Evolutionary conservation across 495 filamentous ascomycete genomes (phyloP), one percentile per base, ranked within the genome.

Genomic region (Lasiosphaeria hispida): DNA sequence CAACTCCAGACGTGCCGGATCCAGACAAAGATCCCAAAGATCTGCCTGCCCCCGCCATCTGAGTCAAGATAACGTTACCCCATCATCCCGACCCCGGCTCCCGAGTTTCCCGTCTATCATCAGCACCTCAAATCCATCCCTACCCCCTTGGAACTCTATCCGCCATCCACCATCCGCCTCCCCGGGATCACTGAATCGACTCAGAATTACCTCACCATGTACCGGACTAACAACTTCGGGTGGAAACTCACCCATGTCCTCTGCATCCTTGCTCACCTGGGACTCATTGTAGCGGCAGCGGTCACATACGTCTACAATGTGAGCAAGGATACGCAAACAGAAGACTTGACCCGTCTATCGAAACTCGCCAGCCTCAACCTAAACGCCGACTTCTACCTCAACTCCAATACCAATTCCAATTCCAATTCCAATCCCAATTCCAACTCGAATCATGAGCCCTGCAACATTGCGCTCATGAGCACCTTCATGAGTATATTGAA

Each of bases 221-320:
- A 68, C n/a, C 48, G 57, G 45, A 66, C 68, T 13, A 68, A 58
- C n/a, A 50, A 70, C 48, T 64, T 54, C 11, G 23, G 57, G 54
- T 70, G 68, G 68, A 70, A 68, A 54, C n/a, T 63, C 15, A 56
- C 57, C 30, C 68, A 70, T 40, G 30, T 63, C 14, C 61, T 60
- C 11, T 58, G 53, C 43, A 68, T 67, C n/a, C 55, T 68, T 9
- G 57, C 51, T 13, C 65, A 70, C 23, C 58, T 70, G 6, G 61
- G 61, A 1, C 61, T 70, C 34, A 40, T 61, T 10, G 58, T 59
- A 19, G 61, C 56, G 4, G 61, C 53, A 7, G 48, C 61, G 10
- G 42, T 64, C 10, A 48, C 60, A 23, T 67, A 61, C 19, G 30
- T 64, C 17, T 66, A 67, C 53, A 61, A 68, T 45, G 33, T 62